These are phyloP conservation scores for Phascolomyces articulosus DNA, from an alignment of 371 early-diverging fungal species.

Conservation along the genomic window DNA sequence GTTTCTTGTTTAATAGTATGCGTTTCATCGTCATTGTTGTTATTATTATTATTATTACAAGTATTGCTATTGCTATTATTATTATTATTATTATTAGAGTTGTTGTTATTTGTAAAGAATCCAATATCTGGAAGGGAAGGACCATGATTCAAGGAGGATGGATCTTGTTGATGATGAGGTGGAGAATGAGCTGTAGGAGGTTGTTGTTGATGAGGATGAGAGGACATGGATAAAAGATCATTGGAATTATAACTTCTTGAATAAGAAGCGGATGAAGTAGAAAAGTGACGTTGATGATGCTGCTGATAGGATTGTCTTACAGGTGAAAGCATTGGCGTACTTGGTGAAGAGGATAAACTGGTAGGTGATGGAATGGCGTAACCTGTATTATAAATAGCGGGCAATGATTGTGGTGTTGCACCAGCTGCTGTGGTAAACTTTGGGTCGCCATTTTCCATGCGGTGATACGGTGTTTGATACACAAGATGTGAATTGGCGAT, in stretches of 20 bases:
- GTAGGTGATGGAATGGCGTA: slow-evolving; percentile 42
- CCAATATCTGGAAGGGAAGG: slow-evolving; percentile 4
- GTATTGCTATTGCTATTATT: background rate
- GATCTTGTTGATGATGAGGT: slow-evolving; percentile 1
- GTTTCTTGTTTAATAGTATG: background rate
- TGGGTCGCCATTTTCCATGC: slow-evolving; percentile 27
- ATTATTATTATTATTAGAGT: background rate
- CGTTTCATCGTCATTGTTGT: background rate
- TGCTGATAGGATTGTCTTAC: slow-evolving; percentile 33
- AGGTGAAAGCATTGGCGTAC: slow-evolving; percentile 45
- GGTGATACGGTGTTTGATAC: slow-evolving; percentile 16
- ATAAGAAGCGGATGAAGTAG: slow-evolving; percentile 17
- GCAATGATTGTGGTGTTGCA: background rate
- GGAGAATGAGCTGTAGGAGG: slow-evolving; percentile 10
- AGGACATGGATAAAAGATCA: slow-evolving; percentile 4
- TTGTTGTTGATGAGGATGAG: slow-evolving; percentile 11
- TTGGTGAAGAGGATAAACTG: slow-evolving; percentile 40
- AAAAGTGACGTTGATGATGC: slow-evolving; percentile 28
- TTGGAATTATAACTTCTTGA: slow-evolving; percentile 12
- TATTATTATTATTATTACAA: background rate
- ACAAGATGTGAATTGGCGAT: slow-evolving; percentile 9
- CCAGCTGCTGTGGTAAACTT: slow-evolving; percentile 8
- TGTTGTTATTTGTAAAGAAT: background rate
- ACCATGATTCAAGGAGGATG: background rate
- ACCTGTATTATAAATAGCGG: slow-evolving; percentile 20